phyloP scores from a whole-genome alignment of 2,329 filamentous ascomycete species.

The Xylariales sp. region DNA sequence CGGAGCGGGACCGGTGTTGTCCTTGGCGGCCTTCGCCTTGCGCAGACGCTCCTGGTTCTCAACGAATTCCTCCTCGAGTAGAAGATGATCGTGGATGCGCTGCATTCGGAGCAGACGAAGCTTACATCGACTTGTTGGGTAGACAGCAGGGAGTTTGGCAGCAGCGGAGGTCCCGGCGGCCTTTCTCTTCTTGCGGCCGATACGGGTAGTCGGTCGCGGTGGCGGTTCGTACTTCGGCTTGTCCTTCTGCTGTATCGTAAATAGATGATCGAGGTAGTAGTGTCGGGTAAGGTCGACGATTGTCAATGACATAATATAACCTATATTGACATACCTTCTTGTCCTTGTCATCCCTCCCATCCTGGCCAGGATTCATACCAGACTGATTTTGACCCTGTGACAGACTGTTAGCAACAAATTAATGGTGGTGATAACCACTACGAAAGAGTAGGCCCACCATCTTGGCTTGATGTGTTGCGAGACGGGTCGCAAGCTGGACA shows the following conservation, averaged over 20 bases:
- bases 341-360: conserved; percentile 86
- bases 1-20: conserved; percentile 71
- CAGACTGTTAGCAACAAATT: background rate
- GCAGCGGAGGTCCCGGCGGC: conserved; percentile 91
- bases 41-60: conserved; percentile 97
- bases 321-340: conserved; percentile 84
- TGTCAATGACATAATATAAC: conserved; percentile 4
- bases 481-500: conserved; percentile 27
- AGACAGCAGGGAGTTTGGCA: conserved; percentile 93
- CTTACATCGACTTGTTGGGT: conserved; percentile 97
- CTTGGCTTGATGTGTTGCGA: conserved; percentile 40
- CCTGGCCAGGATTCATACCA: conserved; percentile 81
- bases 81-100: conserved; percentile 94
- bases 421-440: background rate
- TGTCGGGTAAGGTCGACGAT: background rate
- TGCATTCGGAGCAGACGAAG: conserved; percentile 97
- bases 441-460: conserved; percentile 42
- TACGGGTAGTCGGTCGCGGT: conserved; percentile 93
- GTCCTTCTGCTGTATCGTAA: conserved; percentile 77
- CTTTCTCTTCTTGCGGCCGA: conserved; percentile 99
- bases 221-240: conserved; percentile 99
- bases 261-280: background rate
- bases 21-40: conserved; percentile 87
- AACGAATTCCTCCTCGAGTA: conserved; percentile 98
- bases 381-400: conserved; percentile 84